phyloP scores from a whole-genome alignment of 176 grass and related monocot species.

The Oryza glaberrima region DNA sequence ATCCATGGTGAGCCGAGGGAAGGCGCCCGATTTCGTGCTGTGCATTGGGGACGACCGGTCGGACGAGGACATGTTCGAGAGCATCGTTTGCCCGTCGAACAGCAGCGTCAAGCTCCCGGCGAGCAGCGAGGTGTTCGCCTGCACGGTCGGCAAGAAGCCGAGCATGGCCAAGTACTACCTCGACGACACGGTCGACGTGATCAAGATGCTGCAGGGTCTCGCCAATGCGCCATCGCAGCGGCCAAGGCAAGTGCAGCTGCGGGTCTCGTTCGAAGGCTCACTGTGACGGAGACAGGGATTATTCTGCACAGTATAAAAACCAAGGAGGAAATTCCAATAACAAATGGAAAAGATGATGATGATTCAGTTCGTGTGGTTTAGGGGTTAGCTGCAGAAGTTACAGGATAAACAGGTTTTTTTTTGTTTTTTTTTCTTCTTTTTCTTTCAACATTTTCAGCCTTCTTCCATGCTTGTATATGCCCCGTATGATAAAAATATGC shows the following conservation, averaged over 20 bases:
- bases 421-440: background rate
- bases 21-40: constrained; percentile 76
- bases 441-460: background rate
- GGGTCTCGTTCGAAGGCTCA: constrained; percentile 78
- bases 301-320: constrained; percentile 4
- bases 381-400: constrained; percentile 50
- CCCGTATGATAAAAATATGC: constrained; percentile 24
- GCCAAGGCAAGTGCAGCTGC: constrained; percentile 50
- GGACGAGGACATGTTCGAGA: constrained; percentile 99
- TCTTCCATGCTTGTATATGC: constrained; percentile 38
- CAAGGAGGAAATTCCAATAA: constrained; percentile 35
- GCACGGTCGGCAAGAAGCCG: constrained; percentile 93
- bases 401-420: constrained; percentile 41
- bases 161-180: constrained; percentile 99
- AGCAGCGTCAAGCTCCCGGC: constrained; percentile 53
- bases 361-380: constrained; percentile 47
- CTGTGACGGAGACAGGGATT: constrained; percentile 31
- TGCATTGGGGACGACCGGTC: constrained; percentile 94
- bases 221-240: constrained; percentile 49
- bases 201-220: constrained; percentile 92
- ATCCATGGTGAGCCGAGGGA: constrained; percentile 53
- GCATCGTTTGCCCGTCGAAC: constrained; percentile 64
- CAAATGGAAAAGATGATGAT: constrained; percentile 23
- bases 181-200: constrained; percentile 86
- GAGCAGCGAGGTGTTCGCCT: constrained; percentile 84